Percentiles rank a stretch among this genome's conserved stretches.
These are phyloP conservation scores for Geotrichum bryndzae DNA, from an alignment of 1,139 yeast genomes.

Conservation along the genomic window DNA sequence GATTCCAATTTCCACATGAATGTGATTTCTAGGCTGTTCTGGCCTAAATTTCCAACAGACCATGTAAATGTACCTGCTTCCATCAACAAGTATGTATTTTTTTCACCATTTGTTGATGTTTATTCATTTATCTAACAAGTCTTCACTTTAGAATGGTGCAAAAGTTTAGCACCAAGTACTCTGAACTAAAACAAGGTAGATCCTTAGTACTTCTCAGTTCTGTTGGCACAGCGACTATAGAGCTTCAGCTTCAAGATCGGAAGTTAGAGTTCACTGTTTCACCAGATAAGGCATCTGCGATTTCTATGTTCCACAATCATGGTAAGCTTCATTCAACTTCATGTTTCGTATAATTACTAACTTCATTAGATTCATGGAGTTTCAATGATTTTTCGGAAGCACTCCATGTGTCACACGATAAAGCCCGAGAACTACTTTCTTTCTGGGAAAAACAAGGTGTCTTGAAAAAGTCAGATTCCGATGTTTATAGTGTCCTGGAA, in stretches of 20 bases:
- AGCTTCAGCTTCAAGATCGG: conserved; percentile 48
- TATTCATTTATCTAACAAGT: conserved; percentile 47
- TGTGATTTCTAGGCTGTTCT: conserved; percentile 39
- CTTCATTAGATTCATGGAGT: conserved; percentile 9
- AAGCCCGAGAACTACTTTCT: conserved; percentile 20
- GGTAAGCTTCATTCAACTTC: conserved; percentile 16
- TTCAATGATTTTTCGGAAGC: conserved; percentile 19
- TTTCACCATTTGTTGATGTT: conserved; percentile 23
- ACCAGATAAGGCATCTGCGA: conserved; percentile 65
- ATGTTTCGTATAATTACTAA: neutral
- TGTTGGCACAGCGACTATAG: conserved; percentile 58
- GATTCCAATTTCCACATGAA: conserved; percentile 29
- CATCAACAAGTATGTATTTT: conserved; percentile 29
- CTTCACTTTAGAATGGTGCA: conserved; percentile 37
- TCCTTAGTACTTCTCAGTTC: conserved; percentile 52
- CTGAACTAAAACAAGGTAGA: conserved; percentile 48
- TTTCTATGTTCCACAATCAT: conserved; percentile 47
- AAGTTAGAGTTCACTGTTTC: conserved; percentile 45
- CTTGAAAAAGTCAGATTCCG: conserved; percentile 20
- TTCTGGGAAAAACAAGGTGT: conserved; percentile 16
- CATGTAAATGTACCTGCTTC: conserved; percentile 44
- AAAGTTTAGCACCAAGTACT: conserved; percentile 46
- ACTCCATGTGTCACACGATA: conserved; percentile 27
- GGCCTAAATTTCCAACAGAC: conserved; percentile 47
- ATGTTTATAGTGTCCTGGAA: conserved; percentile 25